These are phyloP conservation scores for Colletotrichum gloeosporioides DNA, from an alignment of 2,329 filamentous ascomycete species.

Conservation along the genomic window DNA sequence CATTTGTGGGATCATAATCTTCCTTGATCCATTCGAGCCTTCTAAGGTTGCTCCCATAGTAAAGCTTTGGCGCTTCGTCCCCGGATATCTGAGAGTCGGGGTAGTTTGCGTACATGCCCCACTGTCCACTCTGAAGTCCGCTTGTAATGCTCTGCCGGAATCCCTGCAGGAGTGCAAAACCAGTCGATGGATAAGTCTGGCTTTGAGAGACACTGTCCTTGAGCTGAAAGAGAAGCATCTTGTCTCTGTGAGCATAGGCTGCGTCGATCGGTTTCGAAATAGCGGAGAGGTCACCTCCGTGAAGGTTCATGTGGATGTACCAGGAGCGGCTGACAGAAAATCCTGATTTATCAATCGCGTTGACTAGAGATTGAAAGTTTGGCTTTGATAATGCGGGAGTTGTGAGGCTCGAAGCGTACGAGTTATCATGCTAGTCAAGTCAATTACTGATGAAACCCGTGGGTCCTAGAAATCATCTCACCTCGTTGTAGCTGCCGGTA, in stretches of 20 bases:
- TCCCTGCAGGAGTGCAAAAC: constrained; percentile 40
- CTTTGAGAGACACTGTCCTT: constrained; percentile 40
- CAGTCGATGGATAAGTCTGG: constrained; percentile 29
- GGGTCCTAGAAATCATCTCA: not conserved
- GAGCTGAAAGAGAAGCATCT: constrained; percentile 57
- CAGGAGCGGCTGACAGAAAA: constrained; percentile 27
- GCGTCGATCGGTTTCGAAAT: constrained; percentile 32
- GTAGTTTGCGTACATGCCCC: constrained; percentile 60
- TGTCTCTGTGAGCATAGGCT: constrained; percentile 45
- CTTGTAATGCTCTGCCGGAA: constrained; percentile 43
- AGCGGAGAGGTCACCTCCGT: constrained; percentile 40
- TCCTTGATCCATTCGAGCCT: constrained; percentile 43
- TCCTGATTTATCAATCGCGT: constrained; percentile 23
- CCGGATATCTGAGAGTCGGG: constrained; percentile 52
- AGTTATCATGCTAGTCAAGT: constrained; percentile 29
- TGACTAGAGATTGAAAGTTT: constrained; percentile 27
- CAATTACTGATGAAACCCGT: not conserved
- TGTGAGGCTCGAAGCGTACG: constrained; percentile 34
- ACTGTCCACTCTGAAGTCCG: constrained; percentile 38
- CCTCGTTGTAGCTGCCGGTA: not conserved
- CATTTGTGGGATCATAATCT: constrained; percentile 40
- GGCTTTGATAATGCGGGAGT: constrained; percentile 26
- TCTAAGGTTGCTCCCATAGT: constrained; percentile 48
- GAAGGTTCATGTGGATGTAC: constrained; percentile 39
- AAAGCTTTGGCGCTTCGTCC: constrained; percentile 49